Base-by-base conservation (phyloP, 2,329 filamentous ascomycete genomes). In the Beauveria brongniartii region DNA sequence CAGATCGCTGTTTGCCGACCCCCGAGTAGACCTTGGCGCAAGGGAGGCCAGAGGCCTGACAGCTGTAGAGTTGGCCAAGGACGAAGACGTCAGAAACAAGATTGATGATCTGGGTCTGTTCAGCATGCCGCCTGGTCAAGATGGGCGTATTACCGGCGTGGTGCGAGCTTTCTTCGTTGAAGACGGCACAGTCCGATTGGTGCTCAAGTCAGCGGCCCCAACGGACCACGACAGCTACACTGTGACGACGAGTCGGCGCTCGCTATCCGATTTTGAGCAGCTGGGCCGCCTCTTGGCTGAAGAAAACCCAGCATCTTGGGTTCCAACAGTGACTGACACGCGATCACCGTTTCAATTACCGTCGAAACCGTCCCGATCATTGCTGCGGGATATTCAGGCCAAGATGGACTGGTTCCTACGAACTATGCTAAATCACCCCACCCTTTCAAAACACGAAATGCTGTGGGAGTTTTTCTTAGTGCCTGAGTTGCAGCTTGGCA, bases 391-490 rank as follows among this genome's bases (percentile, higher is more conserved):
- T 67, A 88, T 92, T 56, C 95, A 99, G 71, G 78, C 91, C 50
- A 86, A 89, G 18, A 85, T 96, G 22, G 91, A 99, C 73, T 88
- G 86, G 66, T 97, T 97, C 68, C 77, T 99, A 67, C 91, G 90
- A 65, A 91, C 92, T 20, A 82, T 99, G 64, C 81, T 99, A 28
- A 81, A 84, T 9, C 94, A 99, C 69, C 89, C 93, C 3, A 97
- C 94, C 0, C 97, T 99, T 70, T 84, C 91, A 0, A 96, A 91
- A 0, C 95, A 99, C 70, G 94, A 99, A 76, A 91, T 97, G 82
- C 82, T 99, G 2, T 99, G 94, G 95, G 94, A 99, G 69, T 99
- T 99, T 75, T 96, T 99, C 74, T 82, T 99, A 0, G 92, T 99
- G 14, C 94, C 94, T 1, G 94, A 99, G 67, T 85, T 99, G 55